Evolutionary conservation across 1,139 yeast species (phyloP), one percentile per base, ranked within the genome.

Genomic region (Arxiozyma bovina): DNA sequence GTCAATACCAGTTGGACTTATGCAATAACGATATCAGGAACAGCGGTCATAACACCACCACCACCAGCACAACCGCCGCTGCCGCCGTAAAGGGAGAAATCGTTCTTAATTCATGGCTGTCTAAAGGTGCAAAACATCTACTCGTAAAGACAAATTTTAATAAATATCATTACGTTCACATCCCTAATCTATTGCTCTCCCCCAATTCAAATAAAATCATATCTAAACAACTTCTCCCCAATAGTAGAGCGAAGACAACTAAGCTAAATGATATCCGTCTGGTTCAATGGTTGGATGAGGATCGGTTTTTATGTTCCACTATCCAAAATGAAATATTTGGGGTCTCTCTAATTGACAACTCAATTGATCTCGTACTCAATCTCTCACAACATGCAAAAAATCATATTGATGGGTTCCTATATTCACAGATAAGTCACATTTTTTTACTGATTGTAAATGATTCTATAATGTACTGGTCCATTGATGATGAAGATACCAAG

Each of bases 381-480:
- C 40, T 34, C 17, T 34, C 40, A 34, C 11, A 34, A 4, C 3
- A 15, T 34, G 12, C 3, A 34, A 34, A 34, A 1, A 15, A 7
- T 4, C 34, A 58, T 12, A 60, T 66, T 20, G 69, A 66, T 49
- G 70, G 71, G 6, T 53, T 66, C 3, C 48, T 58, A 17, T 64
- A 56, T 56, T 48, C 57, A 25, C 49, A 22, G 9, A 21, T 52
- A 12, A 30, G 30, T 3, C 50, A 53, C 1, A 55, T 56, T 18
- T 56, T 65, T 11, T 49, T 67, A 6, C 52, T 67, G 43, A 71
- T 74, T 1, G 68, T 74, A 30, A 73, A 73, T 1, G 74, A 75
- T 41, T 69, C 70, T 25, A 67, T 78, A 6, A 68, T 72, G 58
- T 72, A 68, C 50, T 79, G 80, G 79, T 30, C 25, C 60, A 58